A percentile compares a stretch with the other conserved stretches of the same genome.
Evolutionary conservation across 2,329 filamentous ascomycete species (phyloP).

Genomic region (Orbilia javanica): DNA sequence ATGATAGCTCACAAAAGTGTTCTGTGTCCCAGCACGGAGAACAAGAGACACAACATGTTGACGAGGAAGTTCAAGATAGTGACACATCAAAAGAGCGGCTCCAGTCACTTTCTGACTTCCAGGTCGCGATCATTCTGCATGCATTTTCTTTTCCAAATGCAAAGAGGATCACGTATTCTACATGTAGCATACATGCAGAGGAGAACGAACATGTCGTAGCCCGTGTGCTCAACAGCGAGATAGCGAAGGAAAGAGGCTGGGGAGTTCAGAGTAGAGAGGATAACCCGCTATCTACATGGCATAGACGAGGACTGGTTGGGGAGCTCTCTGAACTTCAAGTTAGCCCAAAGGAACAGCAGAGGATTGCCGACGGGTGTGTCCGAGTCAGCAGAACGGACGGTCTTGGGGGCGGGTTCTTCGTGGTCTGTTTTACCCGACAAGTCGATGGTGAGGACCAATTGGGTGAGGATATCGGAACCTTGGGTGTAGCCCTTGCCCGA

Average conservation of each 20-base stretch:
- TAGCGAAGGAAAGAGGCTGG: conserved; percentile 80
- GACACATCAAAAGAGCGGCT: conserved; percentile 74
- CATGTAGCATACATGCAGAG: conserved; percentile 86
- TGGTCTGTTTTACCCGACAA: conserved; percentile 47
- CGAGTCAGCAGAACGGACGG: conserved; percentile 48
- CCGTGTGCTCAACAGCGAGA: conserved; percentile 75
- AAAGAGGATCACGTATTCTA: conserved; percentile 86
- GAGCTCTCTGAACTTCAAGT: conserved; percentile 35
- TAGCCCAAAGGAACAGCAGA: conserved; percentile 18
- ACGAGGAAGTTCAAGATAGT: conserved; percentile 65
- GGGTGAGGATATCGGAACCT: neutral
- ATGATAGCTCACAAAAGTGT: conserved; percentile 30
- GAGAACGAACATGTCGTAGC: conserved; percentile 91
- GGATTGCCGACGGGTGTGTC: conserved; percentile 42
- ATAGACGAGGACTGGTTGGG: conserved; percentile 70
- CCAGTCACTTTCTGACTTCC: conserved; percentile 81
- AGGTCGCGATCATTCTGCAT: conserved; percentile 83
- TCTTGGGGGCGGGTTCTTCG: conserved; percentile 51
- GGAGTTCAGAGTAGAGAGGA: conserved; percentile 77
- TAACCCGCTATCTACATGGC: conserved; percentile 84
- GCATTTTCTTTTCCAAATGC: conserved; percentile 85
- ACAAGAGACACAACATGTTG: conserved; percentile 64
- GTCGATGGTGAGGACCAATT: neutral
- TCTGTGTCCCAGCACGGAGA: conserved; percentile 62
- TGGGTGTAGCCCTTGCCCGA: no score